These are phyloP conservation scores for Candida nanaspora DNA, from an alignment of 805 yeast species.

Conservation along the genomic window DNA sequence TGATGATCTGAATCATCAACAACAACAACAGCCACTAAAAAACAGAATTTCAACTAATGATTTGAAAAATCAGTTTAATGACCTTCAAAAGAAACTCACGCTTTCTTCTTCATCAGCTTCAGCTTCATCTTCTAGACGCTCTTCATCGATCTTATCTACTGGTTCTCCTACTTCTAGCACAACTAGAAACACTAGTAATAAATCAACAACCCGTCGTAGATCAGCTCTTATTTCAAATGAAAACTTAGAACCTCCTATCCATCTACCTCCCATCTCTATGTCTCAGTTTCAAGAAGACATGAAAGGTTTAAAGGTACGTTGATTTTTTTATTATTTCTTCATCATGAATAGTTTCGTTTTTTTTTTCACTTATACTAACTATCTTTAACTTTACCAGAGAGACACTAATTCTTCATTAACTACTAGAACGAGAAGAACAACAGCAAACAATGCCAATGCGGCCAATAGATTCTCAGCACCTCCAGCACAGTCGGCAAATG, in stretches of 20 bases:
- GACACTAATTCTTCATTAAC: not conserved
- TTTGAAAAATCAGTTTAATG: conserved; percentile 34
- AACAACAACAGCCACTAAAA: no score
- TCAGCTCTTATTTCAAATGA: not conserved
- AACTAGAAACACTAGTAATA: not conserved
- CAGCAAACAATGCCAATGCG: not conserved
- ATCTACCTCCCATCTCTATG: not conserved
- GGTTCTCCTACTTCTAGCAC: not conserved
- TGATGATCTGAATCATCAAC: no score
- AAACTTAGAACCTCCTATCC: not conserved
- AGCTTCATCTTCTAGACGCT: no score
- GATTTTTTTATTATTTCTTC: no score
- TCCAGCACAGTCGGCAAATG: conserved; percentile 35
- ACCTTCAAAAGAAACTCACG: conserved; percentile 32
- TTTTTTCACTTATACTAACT: not conserved
- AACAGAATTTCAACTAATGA: conserved; percentile 21
- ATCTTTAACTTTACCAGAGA: not conserved
- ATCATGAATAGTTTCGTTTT: no score
- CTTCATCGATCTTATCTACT: no score
- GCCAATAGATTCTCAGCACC: not conserved
- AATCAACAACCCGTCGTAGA: not conserved
- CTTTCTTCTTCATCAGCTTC: no score
- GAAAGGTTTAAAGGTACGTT: conserved; percentile 3
- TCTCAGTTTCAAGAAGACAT: not conserved
- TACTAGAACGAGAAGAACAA: not conserved